Base-by-base conservation (phyloP, 176 grass and related monocot species). In the Neostapfia colusana region DNA sequence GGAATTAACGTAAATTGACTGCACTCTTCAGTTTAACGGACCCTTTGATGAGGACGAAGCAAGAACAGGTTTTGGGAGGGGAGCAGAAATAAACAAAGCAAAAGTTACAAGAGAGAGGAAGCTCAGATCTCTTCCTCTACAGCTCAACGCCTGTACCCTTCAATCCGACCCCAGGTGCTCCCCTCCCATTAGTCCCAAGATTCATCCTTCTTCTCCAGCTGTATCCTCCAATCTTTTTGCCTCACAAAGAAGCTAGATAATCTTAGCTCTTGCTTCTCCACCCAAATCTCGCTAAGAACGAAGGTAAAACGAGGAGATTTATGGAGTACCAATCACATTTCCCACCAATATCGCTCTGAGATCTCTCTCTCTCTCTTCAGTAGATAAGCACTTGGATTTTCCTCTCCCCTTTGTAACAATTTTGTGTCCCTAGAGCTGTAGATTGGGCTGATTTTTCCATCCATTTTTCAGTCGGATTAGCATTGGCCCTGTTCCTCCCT, bases 101-200 rank as follows among this genome's bases (percentile, higher is more conserved):
- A 26, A 17, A 41, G n/a, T 1, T 20, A 5, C 21, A 51, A 76
- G 43, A 53, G 70, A 45, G 72, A 68, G 16, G 27, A 8, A 73
- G 8, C 55, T 40, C 79, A 70, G 79, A 82, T 90, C 79, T 83
- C 31, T 82, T 35, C 45, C 85, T 41, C 34, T 44, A 5, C 57
- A 14, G 66, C 36, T 56, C 74, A 78, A 54, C 54, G 14, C 18
- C 20, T 31, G 18, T 35, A 20, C 15, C 50, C 36, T 69, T 76
- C 55, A 25, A 35, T 80, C 45, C 16, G 40, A 82, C 26, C 7
- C 39, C 67, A 76, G 46, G n/a, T 36, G 61, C 63, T 34, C 48
- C 67, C 70, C 16, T 18, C 34, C 5, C 18, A 1, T 7, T 73
- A 34, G 4, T 63, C 21, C 18, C 63, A 53, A 70, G 53, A 43